Conservation (phyloP, 148 eudicot species). For the Cornus florida region DNA sequence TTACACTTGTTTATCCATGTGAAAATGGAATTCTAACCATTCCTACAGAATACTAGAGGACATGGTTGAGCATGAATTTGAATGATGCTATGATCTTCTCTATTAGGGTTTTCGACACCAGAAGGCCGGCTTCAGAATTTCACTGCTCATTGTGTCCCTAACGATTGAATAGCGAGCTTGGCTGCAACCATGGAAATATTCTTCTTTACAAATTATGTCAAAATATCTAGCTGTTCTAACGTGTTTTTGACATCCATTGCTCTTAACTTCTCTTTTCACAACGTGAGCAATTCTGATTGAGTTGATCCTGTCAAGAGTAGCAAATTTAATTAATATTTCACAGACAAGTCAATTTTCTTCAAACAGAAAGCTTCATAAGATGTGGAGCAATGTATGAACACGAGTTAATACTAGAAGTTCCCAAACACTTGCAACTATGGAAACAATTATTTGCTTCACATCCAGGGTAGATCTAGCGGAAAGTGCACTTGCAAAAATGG, state of each 20-base stretch:
- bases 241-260: slow-evolving; percentile 45
- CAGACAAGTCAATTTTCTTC: not conserved
- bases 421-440: not conserved
- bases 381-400: not conserved
- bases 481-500: not conserved
- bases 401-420: not conserved
- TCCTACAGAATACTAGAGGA: too few species aligned
- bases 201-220: slow-evolving; percentile 28
- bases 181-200: slow-evolving; percentile 42
- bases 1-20: too few species aligned
- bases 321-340: not conserved
- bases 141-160: slow-evolving; percentile 11
- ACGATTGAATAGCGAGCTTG: slow-evolving; percentile 53
- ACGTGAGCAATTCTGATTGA: slow-evolving; percentile 28
- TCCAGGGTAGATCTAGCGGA: not conserved
- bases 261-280: slow-evolving; percentile 37
- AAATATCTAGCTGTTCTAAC: slow-evolving; percentile 30
- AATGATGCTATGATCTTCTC: too few species aligned
- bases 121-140: not conserved
- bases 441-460: not conserved
- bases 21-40: too few species aligned
- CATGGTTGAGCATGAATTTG: not conserved
- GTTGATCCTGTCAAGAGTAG: slow-evolving; percentile 28
- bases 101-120: not conserved
- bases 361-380: not conserved